Percentiles rank a stretch among this genome's conserved stretches.
These are phyloP conservation scores for Eudorina sp. DNA, from an alignment of 139 green algal genomes.

Conservation along the genomic window DNA sequence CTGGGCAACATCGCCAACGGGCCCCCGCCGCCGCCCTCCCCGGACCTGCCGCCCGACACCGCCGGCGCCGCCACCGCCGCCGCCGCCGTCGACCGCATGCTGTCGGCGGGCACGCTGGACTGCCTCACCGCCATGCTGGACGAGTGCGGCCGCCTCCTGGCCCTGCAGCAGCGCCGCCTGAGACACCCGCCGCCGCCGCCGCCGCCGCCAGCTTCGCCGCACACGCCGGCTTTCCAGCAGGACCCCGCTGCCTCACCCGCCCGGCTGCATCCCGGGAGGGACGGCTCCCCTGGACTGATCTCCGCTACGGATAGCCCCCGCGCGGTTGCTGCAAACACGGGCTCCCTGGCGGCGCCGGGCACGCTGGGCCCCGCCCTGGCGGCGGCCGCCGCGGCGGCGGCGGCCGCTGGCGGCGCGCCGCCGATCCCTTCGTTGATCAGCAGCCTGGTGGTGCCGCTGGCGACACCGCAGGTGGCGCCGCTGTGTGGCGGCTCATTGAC, in stretches of 20 bases:
- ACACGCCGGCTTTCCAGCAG: not conserved
- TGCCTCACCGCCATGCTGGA: slow-evolving; percentile 8
- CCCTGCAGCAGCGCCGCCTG: not conserved
- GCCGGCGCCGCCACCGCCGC: not conserved
- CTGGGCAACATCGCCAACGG: slow-evolving; percentile 36
- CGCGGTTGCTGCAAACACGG: not conserved
- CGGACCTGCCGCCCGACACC: not conserved
- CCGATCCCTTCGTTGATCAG: not conserved
- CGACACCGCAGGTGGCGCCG: slow-evolving; percentile 31
- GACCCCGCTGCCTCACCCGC: not conserved
- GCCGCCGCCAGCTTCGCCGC: too few species aligned
- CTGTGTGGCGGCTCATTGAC: not conserved
- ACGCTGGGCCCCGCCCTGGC: not conserved
- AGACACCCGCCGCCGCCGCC: not conserved
- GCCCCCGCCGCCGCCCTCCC: not conserved
- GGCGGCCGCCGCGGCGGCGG: not conserved
- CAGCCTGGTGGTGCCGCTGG: slow-evolving; percentile 24
- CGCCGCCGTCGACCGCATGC: slow-evolving; percentile 16
- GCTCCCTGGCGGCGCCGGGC: too few species aligned
- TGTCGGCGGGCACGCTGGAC: not conserved
- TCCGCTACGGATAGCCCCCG: too few species aligned
- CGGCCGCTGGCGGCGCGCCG: not conserved
- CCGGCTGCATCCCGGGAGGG: too few species aligned
- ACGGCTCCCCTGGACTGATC: too few species aligned
- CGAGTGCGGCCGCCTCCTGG: slow-evolving; percentile 27